Percentiles rank a stretch among this genome's conserved stretches.
phyloP scores from a whole-genome alignment of 202 grass and related monocot genomes.

The Panicum virgatum region DNA sequence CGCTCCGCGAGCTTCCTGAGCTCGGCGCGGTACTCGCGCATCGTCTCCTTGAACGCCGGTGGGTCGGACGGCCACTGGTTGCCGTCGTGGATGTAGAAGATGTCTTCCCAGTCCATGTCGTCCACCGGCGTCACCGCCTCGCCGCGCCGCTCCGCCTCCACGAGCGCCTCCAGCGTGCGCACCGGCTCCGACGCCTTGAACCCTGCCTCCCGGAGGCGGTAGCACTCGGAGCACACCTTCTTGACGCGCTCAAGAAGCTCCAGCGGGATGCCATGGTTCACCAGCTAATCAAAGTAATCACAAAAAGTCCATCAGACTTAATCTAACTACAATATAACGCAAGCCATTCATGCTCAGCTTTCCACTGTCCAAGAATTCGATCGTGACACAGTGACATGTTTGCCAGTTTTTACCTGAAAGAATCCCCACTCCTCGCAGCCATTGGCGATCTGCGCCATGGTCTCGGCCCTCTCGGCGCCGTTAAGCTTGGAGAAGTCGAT shows the following conservation, averaged over 20 bases:
- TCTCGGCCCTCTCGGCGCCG: slow-evolving; percentile 43
- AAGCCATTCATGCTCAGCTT: not conserved
- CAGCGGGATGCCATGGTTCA: slow-evolving; percentile 77
- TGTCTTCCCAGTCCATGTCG: slow-evolving; percentile 85
- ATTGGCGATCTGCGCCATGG: slow-evolving; percentile 59
- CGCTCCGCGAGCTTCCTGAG: slow-evolving; percentile 57
- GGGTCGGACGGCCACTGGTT: slow-evolving; percentile 72
- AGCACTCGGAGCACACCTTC: slow-evolving; percentile 70
- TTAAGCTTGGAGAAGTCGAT: slow-evolving; percentile 88
- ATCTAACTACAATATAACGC: not conserved
- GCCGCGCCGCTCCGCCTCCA: slow-evolving; percentile 40
- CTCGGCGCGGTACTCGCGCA: slow-evolving; percentile 77
- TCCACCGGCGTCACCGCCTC: slow-evolving; percentile 40
- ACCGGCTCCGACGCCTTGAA: slow-evolving; percentile 65
- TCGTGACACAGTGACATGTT: too few relatives aligned
- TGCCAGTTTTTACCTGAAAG: too few relatives aligned
- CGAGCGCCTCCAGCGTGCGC: slow-evolving; percentile 45
- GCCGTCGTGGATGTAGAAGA: slow-evolving; percentile 70
- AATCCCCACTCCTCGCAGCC: slow-evolving; percentile 87
- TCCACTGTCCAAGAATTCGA: too few relatives aligned
- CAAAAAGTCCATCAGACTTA: not conserved
- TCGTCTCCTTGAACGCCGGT: slow-evolving; percentile 73
- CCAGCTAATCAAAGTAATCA: slow-evolving; percentile 43
- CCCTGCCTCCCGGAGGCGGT: slow-evolving; percentile 58
- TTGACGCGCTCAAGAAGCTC: slow-evolving; percentile 81